A percentile compares a stretch with the other conserved stretches of the same genome.
These are phyloP conservation scores for Zasmidium angulare DNA, from an alignment of 2,329 filamentous ascomycete genomes.

Conservation along the genomic window DNA sequence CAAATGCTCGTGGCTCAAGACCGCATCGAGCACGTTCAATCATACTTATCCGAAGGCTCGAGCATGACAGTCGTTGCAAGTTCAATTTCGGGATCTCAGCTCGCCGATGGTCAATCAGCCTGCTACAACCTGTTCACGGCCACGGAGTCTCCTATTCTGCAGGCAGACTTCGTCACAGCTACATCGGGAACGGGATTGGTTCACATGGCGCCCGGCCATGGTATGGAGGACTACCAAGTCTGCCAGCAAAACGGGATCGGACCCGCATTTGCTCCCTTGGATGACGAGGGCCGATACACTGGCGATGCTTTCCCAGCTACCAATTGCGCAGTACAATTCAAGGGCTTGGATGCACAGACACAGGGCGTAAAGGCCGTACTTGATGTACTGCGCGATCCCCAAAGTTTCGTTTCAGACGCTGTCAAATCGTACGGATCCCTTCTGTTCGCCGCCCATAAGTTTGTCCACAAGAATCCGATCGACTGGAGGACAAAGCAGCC, in stretches of 20 bases:
- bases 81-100: slow-evolving; percentile 62
- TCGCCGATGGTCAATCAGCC: slow-evolving; percentile 50
- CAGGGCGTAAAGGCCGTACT: slow-evolving; percentile 70
- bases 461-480: slow-evolving; percentile 92
- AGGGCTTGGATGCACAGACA: slow-evolving; percentile 69
- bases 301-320: slow-evolving; percentile 68
- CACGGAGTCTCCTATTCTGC: slow-evolving; percentile 65
- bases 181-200: slow-evolving; percentile 95
- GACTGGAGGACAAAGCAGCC: slow-evolving; percentile 96
- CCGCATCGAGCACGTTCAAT: slow-evolving; percentile 61
- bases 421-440: slow-evolving; percentile 28
- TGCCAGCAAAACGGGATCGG: slow-evolving; percentile 70
- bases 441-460: slow-evolving; percentile 69
- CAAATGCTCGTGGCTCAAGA: slow-evolving; percentile 70
- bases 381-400: slow-evolving; percentile 58
- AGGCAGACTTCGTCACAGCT: slow-evolving; percentile 84
- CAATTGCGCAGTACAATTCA: slow-evolving; percentile 57
- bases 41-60: slow-evolving; percentile 52
- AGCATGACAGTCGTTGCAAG: slow-evolving; percentile 49
- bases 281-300: slow-evolving; percentile 79
- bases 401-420: slow-evolving; percentile 9
- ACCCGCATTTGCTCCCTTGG: slow-evolving; percentile 73
- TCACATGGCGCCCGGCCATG: slow-evolving; percentile 90
- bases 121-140: slow-evolving; percentile 36
- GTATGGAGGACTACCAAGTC: slow-evolving; percentile 91